phyloP scores from a whole-genome alignment of 176 grass and related monocot species.

The Saccharum officinarum region DNA sequence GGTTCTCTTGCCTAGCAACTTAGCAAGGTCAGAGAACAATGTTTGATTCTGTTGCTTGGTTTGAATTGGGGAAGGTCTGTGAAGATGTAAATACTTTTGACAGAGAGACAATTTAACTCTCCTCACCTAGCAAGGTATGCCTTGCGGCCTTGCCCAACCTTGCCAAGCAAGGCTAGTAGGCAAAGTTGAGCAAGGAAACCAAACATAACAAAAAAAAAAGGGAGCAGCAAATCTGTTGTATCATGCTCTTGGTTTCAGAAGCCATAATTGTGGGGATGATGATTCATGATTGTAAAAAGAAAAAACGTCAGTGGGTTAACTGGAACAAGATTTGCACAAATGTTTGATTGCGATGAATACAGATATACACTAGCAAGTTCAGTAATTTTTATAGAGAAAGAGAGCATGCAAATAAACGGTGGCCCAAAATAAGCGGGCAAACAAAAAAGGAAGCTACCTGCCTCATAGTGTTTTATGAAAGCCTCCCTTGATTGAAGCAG shows the following conservation, averaged over 20 bases:
- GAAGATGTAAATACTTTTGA: not conserved
- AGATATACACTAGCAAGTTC: not conserved
- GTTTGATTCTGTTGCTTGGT: not conserved
- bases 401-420: not conserved
- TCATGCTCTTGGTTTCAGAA: not conserved
- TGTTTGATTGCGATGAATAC: not conserved
- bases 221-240: not conserved
- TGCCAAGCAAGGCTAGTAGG: not conserved
- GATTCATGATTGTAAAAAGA: not conserved
- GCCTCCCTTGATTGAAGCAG: conserved; percentile 74
- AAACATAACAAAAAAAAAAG: not conserved
- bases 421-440: not conserved
- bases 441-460: conserved; percentile 18
- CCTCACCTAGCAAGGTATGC: not conserved
- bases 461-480: conserved; percentile 76
- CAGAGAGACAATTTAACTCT: not conserved
- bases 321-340: not conserved
- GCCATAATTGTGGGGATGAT: not conserved
- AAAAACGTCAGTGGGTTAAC: not conserved
- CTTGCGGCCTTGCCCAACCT: not conserved
- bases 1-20: not conserved
- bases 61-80: not conserved
- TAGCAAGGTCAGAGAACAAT: not conserved
- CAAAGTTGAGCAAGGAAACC: not conserved
- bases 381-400: not conserved